phyloP scores from a whole-genome alignment of 139 green algal genomes.

The Bryopsis sp. region DNA sequence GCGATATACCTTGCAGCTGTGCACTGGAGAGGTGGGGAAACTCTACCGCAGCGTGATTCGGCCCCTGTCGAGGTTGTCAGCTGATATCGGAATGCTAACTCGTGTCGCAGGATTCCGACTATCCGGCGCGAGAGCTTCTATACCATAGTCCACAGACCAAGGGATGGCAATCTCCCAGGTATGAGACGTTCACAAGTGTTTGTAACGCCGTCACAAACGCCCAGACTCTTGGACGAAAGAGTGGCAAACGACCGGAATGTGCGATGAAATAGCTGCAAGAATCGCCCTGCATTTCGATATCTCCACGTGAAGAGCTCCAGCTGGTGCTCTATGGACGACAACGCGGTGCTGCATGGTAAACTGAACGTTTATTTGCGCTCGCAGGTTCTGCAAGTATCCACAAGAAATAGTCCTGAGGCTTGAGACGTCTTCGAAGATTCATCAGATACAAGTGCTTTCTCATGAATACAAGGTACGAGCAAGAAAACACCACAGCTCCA shows the following conservation, averaged over 20 bases:
- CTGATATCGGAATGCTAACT: too few relatives aligned
- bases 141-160: conserved; percentile 62
- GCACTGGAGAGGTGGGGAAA: too few relatives aligned
- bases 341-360: neutral
- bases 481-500: neutral
- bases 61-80: too few relatives aligned
- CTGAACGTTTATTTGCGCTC: too few relatives aligned
- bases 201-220: neutral
- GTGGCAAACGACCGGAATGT: neutral
- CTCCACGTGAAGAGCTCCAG: neutral
- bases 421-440: conserved; percentile 50
- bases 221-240: neutral
- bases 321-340: neutral
- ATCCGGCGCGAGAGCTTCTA: conserved; percentile 66
- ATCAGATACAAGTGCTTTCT: conserved; percentile 84
- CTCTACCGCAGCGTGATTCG: too few relatives aligned
- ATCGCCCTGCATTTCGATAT: neutral
- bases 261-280: neutral
- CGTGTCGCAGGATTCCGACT: conserved; percentile 75
- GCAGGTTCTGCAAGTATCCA: conserved; percentile 73
- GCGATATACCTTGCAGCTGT: too few relatives aligned
- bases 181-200: neutral
- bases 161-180: conserved; percentile 78
- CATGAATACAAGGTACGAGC: conserved; percentile 83
- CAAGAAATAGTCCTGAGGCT: conserved; percentile 69